phyloP scores from a whole-genome alignment of 2,329 filamentous ascomycete species.

The Diatrype stigma region DNA sequence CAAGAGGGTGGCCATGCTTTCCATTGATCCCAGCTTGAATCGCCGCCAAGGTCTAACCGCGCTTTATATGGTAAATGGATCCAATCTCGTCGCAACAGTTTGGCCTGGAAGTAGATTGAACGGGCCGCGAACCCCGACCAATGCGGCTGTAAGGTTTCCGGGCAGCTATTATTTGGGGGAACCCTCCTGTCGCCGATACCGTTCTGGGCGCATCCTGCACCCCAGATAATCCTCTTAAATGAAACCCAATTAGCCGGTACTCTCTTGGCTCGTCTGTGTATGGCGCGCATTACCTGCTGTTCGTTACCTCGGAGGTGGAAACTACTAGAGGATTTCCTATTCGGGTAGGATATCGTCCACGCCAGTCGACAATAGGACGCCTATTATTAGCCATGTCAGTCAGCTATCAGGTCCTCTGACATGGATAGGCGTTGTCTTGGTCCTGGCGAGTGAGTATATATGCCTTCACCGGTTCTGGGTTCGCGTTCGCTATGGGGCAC shows the following conservation, averaged over 20 bases:
- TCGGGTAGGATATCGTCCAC: not conserved
- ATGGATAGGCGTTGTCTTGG: not conserved
- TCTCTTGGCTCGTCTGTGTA: not conserved
- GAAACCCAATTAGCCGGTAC: not conserved
- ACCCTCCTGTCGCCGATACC: not conserved
- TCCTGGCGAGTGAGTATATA: not conserved
- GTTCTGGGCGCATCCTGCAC: not conserved
- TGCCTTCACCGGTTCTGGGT: not conserved
- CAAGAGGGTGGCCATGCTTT: not conserved
- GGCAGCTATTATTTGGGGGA: not conserved
- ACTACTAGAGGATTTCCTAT: not conserved
- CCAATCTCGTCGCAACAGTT: not conserved
- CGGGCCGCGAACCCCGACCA: not conserved
- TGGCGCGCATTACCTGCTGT: not conserved
- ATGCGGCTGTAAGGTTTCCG: not conserved
- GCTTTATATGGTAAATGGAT: not conserved
- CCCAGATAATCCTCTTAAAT: not conserved
- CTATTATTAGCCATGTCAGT: not conserved
- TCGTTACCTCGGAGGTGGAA: not conserved
- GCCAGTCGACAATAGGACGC: not conserved
- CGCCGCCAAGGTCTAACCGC: not conserved
- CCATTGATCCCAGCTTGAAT: not conserved
- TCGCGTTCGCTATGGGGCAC: not conserved
- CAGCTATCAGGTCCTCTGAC: not conserved
- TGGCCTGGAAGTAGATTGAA: not conserved